A percentile compares a stretch with the other conserved stretches of the same genome.
These are phyloP conservation scores for Verticillium nonalfalfae DNA, from an alignment of 2,329 filamentous ascomycete species.

Conservation along the genomic window DNA sequence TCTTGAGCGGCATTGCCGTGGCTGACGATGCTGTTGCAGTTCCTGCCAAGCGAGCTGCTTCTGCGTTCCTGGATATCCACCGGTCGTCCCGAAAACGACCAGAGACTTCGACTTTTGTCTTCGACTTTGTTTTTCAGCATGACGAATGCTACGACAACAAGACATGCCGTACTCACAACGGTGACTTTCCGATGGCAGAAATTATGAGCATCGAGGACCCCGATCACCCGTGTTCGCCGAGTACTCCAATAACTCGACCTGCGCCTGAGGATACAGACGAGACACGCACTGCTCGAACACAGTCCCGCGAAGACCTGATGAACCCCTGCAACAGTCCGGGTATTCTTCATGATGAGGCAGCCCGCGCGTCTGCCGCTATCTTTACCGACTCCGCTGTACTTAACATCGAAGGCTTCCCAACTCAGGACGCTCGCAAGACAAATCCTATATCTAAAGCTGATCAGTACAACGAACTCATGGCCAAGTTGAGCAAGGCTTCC, in stretches of 20 bases:
- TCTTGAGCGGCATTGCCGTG: not conserved
- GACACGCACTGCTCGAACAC: not conserved
- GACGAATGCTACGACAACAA: constrained; percentile 4
- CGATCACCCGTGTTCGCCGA: constrained; percentile 1
- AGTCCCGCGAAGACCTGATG: not conserved
- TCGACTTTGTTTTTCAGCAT: not conserved
- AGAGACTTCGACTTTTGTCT: not conserved
- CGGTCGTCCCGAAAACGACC: not conserved
- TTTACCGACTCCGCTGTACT: not conserved
- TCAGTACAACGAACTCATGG: not conserved
- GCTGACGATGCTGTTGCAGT: not conserved
- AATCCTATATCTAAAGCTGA: not conserved
- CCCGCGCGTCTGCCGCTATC: not conserved
- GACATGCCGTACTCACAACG: constrained; percentile 1
- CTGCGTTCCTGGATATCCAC: constrained; percentile 6
- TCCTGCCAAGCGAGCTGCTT: not conserved
- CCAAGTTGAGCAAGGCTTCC: not conserved
- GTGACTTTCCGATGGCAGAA: constrained; percentile 2
- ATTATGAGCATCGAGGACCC: constrained; percentile 7
- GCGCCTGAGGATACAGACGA: not conserved
- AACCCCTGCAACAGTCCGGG: not conserved
- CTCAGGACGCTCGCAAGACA: not conserved
- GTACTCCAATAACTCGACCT: not conserved
- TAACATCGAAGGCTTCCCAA: not conserved
- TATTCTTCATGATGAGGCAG: not conserved